phyloP scores from a whole-genome alignment of 1,139 yeast species.

The Nakaseomyces delphensis region DNA sequence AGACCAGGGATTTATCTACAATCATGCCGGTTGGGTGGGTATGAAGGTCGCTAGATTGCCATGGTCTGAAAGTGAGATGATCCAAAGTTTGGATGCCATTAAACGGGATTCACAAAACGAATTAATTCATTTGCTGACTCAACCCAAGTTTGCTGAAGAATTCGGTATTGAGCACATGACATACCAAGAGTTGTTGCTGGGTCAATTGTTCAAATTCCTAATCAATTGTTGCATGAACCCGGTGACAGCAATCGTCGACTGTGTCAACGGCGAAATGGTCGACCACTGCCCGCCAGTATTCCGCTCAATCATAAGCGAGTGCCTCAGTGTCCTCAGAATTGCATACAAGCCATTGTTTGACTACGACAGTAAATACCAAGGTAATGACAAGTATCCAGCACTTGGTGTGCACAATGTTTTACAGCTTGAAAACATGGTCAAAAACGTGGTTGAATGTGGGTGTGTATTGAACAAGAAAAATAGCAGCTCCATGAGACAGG shows the following conservation, averaged over 20 bases:
- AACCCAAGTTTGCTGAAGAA: slow-evolving; percentile 22
- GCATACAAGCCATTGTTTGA: slow-evolving; percentile 28
- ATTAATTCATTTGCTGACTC: slow-evolving; percentile 26
- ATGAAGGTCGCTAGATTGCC: slow-evolving; percentile 45
- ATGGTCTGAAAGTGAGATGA: slow-evolving; percentile 18
- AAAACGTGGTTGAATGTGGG: slow-evolving; percentile 37
- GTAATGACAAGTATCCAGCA: slow-evolving; percentile 22
- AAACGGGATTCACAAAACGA: slow-evolving; percentile 16
- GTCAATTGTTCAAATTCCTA: slow-evolving; percentile 67
- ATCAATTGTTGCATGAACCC: slow-evolving; percentile 82
- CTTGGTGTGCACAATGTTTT: slow-evolving; percentile 31
- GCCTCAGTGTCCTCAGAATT: slow-evolving; percentile 34
- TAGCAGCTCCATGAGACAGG: slow-evolving; percentile 85
- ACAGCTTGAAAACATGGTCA: slow-evolving; percentile 38
- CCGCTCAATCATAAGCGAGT: slow-evolving; percentile 43
- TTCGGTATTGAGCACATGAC: slow-evolving; percentile 41
- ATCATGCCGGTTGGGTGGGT: slow-evolving; percentile 63
- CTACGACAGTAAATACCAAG: slow-evolving; percentile 27
- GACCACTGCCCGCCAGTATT: slow-evolving; percentile 36
- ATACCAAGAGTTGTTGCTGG: slow-evolving; percentile 47
- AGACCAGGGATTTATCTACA: slow-evolving; percentile 32
- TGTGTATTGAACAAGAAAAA: slow-evolving; percentile 47
- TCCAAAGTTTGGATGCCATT: slow-evolving; percentile 19
- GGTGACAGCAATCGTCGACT: slow-evolving; percentile 64
- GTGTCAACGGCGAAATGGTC: slow-evolving; percentile 63